Conservation (phyloP, 176 grass and related monocot genomes). For the Ensete ventricosum region DNA sequence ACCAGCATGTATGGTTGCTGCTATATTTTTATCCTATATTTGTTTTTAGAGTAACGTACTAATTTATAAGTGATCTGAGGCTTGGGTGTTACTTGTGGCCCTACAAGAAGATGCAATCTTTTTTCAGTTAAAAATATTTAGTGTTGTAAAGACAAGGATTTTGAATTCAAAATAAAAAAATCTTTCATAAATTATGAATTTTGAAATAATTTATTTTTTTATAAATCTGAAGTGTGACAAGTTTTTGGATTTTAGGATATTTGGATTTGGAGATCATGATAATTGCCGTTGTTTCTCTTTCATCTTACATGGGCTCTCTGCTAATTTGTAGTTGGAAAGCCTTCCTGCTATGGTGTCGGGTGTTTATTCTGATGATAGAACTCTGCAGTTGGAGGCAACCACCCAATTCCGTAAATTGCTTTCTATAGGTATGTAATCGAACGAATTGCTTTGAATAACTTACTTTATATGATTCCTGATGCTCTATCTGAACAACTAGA, state of each 20-base stretch:
- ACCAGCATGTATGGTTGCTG: no score
- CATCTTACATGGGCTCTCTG: neutral
- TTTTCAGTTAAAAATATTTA: no score
- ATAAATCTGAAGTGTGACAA: neutral
- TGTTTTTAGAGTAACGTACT: no score
- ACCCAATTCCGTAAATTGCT: conserved; percentile 90
- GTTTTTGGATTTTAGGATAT: neutral
- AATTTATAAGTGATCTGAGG: no score
- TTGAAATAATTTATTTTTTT: no score
- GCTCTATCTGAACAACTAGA: conserved; percentile 2
- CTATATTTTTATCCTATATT: no score
- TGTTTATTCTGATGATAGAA: conserved; percentile 72
- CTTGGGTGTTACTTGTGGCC: no score
- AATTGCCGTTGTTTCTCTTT: neutral
- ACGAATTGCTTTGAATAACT: neutral
- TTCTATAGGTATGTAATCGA: conserved; percentile 54
- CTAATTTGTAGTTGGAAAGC: conserved; percentile 70
- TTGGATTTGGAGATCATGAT: neutral
- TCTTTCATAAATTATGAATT: no score
- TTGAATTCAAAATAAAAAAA: no score
- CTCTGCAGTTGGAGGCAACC: conserved; percentile 65
- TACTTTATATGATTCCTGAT: conserved; percentile 1
- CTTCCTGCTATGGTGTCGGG: conserved; percentile 75
- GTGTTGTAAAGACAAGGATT: no score
- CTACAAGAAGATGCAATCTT: no score